Conservation (phyloP, 2,329 filamentous ascomycete genomes). For the Metarhizium humberi region DNA sequence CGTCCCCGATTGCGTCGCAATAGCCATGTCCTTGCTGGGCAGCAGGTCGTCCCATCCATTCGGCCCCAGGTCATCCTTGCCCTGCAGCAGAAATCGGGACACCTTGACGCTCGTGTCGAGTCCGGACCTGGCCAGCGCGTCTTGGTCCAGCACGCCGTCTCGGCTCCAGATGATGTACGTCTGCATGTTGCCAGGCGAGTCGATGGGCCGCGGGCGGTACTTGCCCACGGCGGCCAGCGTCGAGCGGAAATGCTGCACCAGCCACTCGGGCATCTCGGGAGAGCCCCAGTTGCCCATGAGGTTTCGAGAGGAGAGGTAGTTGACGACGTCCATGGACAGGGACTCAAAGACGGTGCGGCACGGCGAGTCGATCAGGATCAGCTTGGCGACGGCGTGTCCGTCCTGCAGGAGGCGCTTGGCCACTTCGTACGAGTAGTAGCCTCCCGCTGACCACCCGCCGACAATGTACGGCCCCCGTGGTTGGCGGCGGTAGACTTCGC, state of each 20-base stretch:
- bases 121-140: background rate
- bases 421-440: slow-evolving; percentile 59
- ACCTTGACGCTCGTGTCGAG: background rate
- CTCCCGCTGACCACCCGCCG: slow-evolving; percentile 63
- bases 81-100: background rate
- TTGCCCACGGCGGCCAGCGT: background rate
- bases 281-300: slow-evolving; percentile 1
- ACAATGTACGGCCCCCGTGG: slow-evolving; percentile 56
- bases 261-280: background rate
- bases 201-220: background rate
- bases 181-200: background rate
- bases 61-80: background rate
- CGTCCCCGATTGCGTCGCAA: background rate
- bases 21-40: background rate
- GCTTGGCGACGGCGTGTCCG: slow-evolving; percentile 46
- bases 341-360: slow-evolving; percentile 57
- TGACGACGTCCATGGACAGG: slow-evolving; percentile 33
- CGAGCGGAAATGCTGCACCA: background rate
- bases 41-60: background rate
- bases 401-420: slow-evolving; percentile 47
- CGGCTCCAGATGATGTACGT: background rate
- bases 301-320: background rate
- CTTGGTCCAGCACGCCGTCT: background rate
- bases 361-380: slow-evolving; percentile 56
- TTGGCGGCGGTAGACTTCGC: slow-evolving; percentile 63